Evolutionary conservation across 176 grass and related monocot genomes (phyloP).

Genomic region (Elaeis guineensis): DNA sequence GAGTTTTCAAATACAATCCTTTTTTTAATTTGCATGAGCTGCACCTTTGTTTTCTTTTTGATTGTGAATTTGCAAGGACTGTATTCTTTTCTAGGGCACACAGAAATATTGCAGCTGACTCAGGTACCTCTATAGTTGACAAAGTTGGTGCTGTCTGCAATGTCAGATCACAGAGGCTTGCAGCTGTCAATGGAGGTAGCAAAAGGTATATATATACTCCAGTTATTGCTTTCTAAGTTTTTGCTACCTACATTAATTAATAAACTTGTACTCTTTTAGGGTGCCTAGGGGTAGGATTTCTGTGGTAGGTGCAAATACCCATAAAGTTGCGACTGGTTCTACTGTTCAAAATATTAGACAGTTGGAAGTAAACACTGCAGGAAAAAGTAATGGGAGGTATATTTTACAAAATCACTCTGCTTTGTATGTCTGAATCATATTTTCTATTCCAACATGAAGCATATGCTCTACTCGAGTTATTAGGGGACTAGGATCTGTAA

Average conservation of each 20-base stretch:
- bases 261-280: conserved; percentile 31
- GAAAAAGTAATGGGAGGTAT: conserved; percentile 65
- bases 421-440: no score
- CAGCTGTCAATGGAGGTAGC: conserved; percentile 27
- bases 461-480: no score
- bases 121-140: conserved; percentile 48
- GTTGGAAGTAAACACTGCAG: conserved; percentile 31
- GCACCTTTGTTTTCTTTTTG: no score
- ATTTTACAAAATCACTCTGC: background rate
- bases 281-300: conserved; percentile 48
- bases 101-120: conserved; percentile 43
- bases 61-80: no score
- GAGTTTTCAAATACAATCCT: background rate
- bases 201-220: conserved; percentile 7
- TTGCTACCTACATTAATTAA: background rate
- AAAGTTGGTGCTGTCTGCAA: conserved; percentile 30
- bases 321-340: conserved; percentile 17
- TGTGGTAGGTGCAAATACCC: conserved; percentile 19
- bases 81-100: conserved; percentile 3
- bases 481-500: no score
- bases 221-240: background rate
- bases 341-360: conserved; percentile 35
- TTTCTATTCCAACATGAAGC: background rate
- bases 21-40: no score
- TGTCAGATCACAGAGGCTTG: conserved; percentile 39